Conservation (phyloP, 2,329 filamentous ascomycete genomes). For the Colletotrichum acutatum region DNA sequence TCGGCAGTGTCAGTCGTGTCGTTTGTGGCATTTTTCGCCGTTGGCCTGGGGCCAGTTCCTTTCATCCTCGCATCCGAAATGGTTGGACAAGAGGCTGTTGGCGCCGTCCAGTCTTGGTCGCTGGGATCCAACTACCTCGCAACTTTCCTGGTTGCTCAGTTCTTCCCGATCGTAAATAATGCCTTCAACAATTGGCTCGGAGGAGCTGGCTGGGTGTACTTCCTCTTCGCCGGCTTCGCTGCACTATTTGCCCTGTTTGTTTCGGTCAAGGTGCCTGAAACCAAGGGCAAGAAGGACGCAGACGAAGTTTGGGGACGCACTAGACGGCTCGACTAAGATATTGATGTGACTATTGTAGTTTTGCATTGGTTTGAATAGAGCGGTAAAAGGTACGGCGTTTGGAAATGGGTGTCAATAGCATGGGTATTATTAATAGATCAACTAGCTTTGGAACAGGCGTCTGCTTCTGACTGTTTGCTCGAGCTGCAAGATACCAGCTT, state of each 20-base stretch:
- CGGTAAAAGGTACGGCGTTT: constrained; percentile 1
- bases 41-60: constrained; percentile 91
- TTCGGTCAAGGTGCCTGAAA: constrained; percentile 82
- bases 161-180: constrained; percentile 89
- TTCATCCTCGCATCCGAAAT: constrained; percentile 95
- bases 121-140: constrained; percentile 89
- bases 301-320: constrained; percentile 92
- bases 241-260: constrained; percentile 78
- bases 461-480: constrained; percentile 63
- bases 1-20: constrained; percentile 84
- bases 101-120: constrained; percentile 89
- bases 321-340: constrained; percentile 59
- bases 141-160: constrained; percentile 92
- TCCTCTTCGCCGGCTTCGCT: constrained; percentile 86
- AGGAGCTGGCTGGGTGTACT: constrained; percentile 86
- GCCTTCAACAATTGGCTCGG: constrained; percentile 72
- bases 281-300: constrained; percentile 82
- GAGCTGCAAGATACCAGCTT: constrained; percentile 73
- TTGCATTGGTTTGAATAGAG: background rate
- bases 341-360: background rate
- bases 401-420: background rate
- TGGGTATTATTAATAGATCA: constrained; percentile 11
- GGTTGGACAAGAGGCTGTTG: constrained; percentile 89
- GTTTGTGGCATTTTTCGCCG: constrained; percentile 90
- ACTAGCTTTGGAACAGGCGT: constrained; percentile 46